Conservation (phyloP, 176 grass and related monocot genomes). For the Chrysopogon serrulatus region DNA sequence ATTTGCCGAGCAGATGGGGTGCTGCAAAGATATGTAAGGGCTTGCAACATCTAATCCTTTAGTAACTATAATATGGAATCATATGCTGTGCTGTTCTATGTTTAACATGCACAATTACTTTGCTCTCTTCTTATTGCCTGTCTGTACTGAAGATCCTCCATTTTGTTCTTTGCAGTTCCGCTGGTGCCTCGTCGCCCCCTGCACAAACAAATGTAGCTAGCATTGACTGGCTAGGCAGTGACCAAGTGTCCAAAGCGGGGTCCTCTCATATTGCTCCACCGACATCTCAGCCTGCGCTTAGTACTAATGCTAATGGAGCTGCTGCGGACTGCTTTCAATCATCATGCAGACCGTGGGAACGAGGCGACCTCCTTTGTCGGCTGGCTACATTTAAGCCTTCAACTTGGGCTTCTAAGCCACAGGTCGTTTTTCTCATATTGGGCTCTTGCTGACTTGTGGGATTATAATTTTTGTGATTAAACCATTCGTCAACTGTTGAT, state of each 20-base stretch:
- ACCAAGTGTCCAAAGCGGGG: slow-evolving; percentile 65
- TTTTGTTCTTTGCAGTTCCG: slow-evolving; percentile 49
- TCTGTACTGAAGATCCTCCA: slow-evolving; percentile 2
- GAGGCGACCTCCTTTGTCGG: slow-evolving; percentile 85
- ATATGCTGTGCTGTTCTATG: neutral
- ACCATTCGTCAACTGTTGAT: neutral
- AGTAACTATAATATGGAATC: neutral
- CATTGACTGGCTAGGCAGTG: slow-evolving; percentile 79
- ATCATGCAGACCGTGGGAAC: slow-evolving; percentile 90
- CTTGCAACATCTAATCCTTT: neutral
- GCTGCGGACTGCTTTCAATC: slow-evolving; percentile 45
- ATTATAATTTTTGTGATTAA: neutral
- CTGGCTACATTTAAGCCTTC: slow-evolving; percentile 81
- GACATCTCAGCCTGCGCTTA: slow-evolving; percentile 58
- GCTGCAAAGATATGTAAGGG: neutral
- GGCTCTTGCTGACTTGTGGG: neutral
- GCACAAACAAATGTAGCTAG: slow-evolving; percentile 57
- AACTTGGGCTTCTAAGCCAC: slow-evolving; percentile 88
- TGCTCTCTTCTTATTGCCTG: neutral
- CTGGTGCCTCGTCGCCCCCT: slow-evolving; percentile 74
- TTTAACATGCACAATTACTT: neutral
- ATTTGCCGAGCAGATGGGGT: neutral
- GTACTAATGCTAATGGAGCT: slow-evolving; percentile 71
- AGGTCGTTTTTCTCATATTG: slow-evolving; percentile 46
- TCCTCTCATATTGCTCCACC: slow-evolving; percentile 36